These are phyloP conservation scores for Colletotrichum graminicola DNA, from an alignment of 2,329 filamentous ascomycete genomes.

Conservation along the genomic window DNA sequence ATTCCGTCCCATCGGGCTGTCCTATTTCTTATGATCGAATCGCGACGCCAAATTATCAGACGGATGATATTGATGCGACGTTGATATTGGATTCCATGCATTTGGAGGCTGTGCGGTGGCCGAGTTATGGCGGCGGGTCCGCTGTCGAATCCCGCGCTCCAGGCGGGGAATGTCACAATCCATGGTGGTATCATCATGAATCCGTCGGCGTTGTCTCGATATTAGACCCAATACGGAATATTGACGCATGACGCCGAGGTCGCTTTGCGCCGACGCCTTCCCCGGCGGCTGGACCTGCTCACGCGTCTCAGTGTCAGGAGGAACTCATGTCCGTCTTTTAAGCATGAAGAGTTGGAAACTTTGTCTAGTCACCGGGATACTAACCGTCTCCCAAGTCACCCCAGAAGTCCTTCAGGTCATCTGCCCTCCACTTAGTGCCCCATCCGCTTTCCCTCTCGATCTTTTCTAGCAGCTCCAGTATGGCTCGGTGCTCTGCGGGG, in stretches of 20 bases:
- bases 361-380: slow-evolving; percentile 31
- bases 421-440: slow-evolving; percentile 65
- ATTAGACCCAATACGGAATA: slow-evolving; percentile 30
- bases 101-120: slow-evolving; percentile 21
- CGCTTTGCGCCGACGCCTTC: slow-evolving; percentile 37
- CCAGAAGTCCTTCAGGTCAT: slow-evolving; percentile 61
- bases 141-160: neutral
- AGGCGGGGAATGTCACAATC: slow-evolving; percentile 16
- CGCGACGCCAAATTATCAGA: slow-evolving; percentile 20
- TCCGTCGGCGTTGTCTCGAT: slow-evolving; percentile 26
- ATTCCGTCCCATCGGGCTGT: slow-evolving; percentile 15
- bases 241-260: slow-evolving; percentile 37
- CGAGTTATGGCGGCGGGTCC: slow-evolving; percentile 8
- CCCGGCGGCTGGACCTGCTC: slow-evolving; percentile 34
- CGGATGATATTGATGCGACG: too few relatives aligned
- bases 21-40: neutral
- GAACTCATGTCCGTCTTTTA: slow-evolving; percentile 24
- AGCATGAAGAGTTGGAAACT: neutral
- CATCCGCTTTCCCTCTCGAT: slow-evolving; percentile 67
- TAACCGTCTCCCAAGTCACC: slow-evolving; percentile 45
- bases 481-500: slow-evolving; percentile 54
- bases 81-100: slow-evolving; percentile 18
- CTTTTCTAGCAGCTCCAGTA: slow-evolving; percentile 59
- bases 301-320: slow-evolving; percentile 28
- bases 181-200: slow-evolving; percentile 19